Conservation (phyloP, 2,329 filamentous ascomycete species). For the Calonectria multiphialidica region DNA sequence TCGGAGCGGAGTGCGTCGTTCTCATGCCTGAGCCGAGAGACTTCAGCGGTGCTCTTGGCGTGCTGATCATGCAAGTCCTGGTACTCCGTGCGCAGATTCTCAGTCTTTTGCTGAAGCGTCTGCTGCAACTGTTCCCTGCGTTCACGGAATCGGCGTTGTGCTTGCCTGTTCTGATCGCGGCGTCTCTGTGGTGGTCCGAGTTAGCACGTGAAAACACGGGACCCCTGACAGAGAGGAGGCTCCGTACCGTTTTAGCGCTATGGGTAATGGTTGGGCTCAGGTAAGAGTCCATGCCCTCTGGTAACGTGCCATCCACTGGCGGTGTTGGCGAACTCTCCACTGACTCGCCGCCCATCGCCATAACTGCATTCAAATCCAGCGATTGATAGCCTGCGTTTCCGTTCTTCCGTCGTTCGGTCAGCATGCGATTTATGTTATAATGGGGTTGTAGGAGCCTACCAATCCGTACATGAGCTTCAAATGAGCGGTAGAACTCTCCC, state of each 20-base stretch:
- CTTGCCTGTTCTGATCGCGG: constrained; percentile 21
- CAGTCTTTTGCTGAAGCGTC: constrained; percentile 12
- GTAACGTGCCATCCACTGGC: not conserved
- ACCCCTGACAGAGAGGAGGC: not conserved
- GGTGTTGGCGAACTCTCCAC: not conserved
- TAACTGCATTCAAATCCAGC: not conserved
- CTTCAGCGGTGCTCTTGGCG: constrained; percentile 10
- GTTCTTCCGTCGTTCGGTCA: not conserved
- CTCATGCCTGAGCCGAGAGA: constrained; percentile 8
- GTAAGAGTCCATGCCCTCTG: not conserved
- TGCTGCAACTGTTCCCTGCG: constrained; percentile 19
- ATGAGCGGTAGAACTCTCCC: not conserved
- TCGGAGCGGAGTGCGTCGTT: constrained; percentile 23
- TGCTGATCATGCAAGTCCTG: constrained; percentile 10
- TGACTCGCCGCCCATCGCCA: not conserved
- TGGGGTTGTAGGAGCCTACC: not conserved
- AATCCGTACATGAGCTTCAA: not conserved
- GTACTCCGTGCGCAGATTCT: constrained; percentile 11
- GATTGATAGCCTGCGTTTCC: not conserved
- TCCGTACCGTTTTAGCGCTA: constrained; percentile 3
- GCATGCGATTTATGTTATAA: not conserved
- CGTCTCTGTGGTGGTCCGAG: constrained; percentile 4
- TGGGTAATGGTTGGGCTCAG: not conserved
- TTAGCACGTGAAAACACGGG: not conserved
- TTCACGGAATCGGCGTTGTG: constrained; percentile 21